Evolutionary conservation across 2,329 filamentous ascomycete genomes (phyloP).

Genomic region (Alternaria longipes): DNA sequence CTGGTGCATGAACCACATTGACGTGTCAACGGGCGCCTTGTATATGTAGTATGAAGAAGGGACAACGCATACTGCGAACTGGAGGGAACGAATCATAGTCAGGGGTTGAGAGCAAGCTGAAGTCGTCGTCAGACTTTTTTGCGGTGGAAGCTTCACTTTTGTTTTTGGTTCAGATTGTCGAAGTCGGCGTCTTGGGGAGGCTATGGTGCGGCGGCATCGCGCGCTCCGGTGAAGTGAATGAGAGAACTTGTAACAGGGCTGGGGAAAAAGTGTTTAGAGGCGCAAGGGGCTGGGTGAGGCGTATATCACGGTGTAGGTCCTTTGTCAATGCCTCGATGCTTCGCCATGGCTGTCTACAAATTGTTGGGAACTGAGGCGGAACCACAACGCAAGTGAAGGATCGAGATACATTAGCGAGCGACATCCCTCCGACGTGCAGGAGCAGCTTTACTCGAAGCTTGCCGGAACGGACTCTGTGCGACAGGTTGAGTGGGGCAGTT

Average conservation of each 20-base stretch:
- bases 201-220: background rate
- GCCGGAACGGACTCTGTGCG: constrained; percentile 29
- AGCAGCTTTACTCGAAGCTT: constrained; percentile 24
- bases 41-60: background rate
- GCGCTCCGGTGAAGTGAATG: constrained; percentile 2
- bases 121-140: constrained; percentile 24
- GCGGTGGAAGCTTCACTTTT: constrained; percentile 35
- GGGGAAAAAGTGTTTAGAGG: background rate
- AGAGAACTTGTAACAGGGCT: background rate
- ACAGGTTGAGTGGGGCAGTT: constrained; percentile 14
- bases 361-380: constrained; percentile 2
- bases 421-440: constrained; percentile 27
- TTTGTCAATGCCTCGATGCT: background rate
- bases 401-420: constrained; percentile 10
- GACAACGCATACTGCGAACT: constrained; percentile 36
- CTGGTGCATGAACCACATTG: constrained; percentile 45
- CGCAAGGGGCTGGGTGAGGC: background rate
- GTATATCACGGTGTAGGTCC: background rate
- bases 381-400: background rate
- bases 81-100: constrained; percentile 31
- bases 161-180: background rate
- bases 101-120: constrained; percentile 29
- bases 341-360: background rate
- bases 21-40: constrained; percentile 39
- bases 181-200: background rate